These are phyloP conservation scores for Aureobasidium musti DNA, from an alignment of 2,329 filamentous ascomycete species.

Conservation along the genomic window DNA sequence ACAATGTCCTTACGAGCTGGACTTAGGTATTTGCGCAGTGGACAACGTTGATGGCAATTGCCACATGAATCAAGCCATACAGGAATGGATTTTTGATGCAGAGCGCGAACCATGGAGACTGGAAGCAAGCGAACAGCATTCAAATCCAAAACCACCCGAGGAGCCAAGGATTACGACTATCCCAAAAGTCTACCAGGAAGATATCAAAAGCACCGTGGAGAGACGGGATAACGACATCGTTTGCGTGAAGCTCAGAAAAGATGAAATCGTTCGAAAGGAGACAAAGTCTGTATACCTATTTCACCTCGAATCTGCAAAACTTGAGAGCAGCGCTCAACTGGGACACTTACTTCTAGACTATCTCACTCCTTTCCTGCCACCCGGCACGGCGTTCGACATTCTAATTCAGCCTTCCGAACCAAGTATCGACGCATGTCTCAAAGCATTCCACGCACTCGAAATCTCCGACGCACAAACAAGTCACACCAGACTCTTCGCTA, in stretches of 20 bases:
- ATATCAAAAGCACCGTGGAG: constrained; percentile 3
- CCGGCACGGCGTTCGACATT: constrained; percentile 5
- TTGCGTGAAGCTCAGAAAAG: constrained; percentile 7
- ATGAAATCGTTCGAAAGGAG: neutral
- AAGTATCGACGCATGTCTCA: constrained; percentile 13
- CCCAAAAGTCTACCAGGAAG: neutral
- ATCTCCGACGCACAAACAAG: neutral
- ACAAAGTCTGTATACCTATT: constrained; percentile 11
- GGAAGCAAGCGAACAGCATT: constrained; percentile 22
- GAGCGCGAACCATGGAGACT: constrained; percentile 14
- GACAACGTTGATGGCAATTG: neutral
- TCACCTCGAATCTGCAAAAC: constrained; percentile 6
- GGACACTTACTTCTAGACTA: neutral
- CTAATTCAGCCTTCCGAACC: constrained; percentile 6
- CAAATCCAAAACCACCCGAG: constrained; percentile 2
- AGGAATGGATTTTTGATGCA: constrained; percentile 13
- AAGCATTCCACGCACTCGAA: neutral
- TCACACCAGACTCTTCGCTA: neutral
- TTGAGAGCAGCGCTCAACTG: neutral
- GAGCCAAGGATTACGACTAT: constrained; percentile 12
- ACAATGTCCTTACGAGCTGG: constrained; percentile 6
- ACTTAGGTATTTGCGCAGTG: neutral
- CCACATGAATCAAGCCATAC: constrained; percentile 9
- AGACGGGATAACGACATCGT: neutral
- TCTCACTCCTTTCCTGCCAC: constrained; percentile 12